Percentiles rank a stretch among this genome's conserved stretches.
phyloP scores from a whole-genome alignment of 441 rosid genomes.

The Populus hybrid region DNA sequence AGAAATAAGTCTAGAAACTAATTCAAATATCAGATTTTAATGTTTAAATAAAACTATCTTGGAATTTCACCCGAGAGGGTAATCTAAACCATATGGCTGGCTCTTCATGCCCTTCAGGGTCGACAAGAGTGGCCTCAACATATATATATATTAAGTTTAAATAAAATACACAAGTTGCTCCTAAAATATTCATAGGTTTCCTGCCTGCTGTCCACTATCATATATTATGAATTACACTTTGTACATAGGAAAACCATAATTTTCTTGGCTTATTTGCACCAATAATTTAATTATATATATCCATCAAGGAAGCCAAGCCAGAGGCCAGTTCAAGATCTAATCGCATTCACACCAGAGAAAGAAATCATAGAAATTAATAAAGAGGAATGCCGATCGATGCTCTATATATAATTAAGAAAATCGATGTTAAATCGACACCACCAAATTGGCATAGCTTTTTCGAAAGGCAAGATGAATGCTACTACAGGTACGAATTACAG shows the following conservation, averaged over 20 bases:
- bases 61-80: too few relatives aligned
- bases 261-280: not conserved
- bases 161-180: not conserved
- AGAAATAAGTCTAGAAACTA: too few relatives aligned
- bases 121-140: constrained; percentile 23
- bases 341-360: not conserved
- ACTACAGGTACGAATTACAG: not conserved
- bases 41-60: too few relatives aligned
- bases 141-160: too few relatives aligned
- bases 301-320: not conserved
- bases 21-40: too few relatives aligned
- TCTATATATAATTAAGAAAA: not conserved
- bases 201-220: constrained; percentile 2
- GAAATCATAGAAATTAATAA: not conserved
- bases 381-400: not conserved
- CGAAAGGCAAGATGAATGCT: not conserved
- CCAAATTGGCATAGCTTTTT: not conserved
- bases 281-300: not conserved
- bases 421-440: not conserved
- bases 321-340: not conserved
- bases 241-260: not conserved
- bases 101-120: constrained; percentile 23
- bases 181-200: not conserved
- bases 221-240: not conserved
- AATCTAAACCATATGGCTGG: constrained; percentile 7